Evolutionary conservation across 2,329 filamentous ascomycete species (phyloP), one percentile per base, ranked within the genome.

Genomic region (Aspergillus cejpii): DNA sequence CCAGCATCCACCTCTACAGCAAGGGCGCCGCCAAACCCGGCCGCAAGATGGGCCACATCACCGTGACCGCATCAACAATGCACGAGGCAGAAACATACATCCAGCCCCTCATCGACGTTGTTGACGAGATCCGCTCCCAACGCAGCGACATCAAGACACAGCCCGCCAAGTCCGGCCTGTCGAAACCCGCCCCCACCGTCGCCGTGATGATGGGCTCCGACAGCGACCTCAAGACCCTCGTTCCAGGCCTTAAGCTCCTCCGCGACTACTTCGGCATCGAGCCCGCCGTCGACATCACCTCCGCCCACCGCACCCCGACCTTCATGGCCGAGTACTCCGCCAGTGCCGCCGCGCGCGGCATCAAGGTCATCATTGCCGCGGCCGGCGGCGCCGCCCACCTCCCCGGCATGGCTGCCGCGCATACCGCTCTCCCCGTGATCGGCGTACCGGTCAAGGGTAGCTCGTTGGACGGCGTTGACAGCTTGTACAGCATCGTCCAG

Each of bases 41-140:
- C 26, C 83, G 92, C 37, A 98, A 97, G 68, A 97, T 97, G 72
- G 91, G 91, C 8, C 92, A 98, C 65, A 80, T 98, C 55, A 97
- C 90, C 1, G 71, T 94, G 28, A 85, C 86, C 1, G 82, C 81
- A 1, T 74, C 78, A 10, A 81, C 79, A 0, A 80, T 90, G 61
- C 71, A 77, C 28, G 76, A 83, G 56, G 81, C 84, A n/a, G 79
- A 85, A 61, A 72, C 76, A 12, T 76, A 83, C 11, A 79, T 84
- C 28, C 79, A 84, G 41, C 81, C 81, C 2, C 76, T 96, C 17
- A 79, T 94, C 47, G 70, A 82, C 56, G 88, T 96, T 48, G 66
- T 68, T 29, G 91, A 97, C 14, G 79, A 84, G 14, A 95, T 97
- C 57, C 80, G 85, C 49, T 62, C 81, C 28, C 69, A 79, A 82